Conservation (phyloP, 257 asterid species). For the Gentiana dahurica region DNA sequence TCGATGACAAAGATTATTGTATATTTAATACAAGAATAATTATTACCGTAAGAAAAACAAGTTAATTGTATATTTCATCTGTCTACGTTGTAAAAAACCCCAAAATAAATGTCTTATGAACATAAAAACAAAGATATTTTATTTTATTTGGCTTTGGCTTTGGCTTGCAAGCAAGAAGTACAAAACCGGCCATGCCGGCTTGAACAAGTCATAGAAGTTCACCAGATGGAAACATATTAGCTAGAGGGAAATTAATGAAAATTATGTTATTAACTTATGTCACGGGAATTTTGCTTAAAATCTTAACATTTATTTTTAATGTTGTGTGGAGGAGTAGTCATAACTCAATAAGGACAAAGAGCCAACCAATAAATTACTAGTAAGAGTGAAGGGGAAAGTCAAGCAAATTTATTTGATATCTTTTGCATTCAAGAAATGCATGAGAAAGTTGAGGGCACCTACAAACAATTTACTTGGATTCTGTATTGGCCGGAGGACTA, state of each 20-base stretch:
- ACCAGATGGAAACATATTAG: conserved; percentile 21
- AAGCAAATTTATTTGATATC: not conserved
- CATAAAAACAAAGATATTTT: not conserved
- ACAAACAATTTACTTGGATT: conserved; percentile 2
- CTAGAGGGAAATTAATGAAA: conserved; percentile 1
- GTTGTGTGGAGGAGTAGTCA: conserved; percentile 1
- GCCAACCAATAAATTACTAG: conserved; percentile 5
- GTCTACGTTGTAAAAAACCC: not conserved
- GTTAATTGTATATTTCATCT: no score
- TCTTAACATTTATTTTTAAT: not conserved
- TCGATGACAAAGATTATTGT: no score
- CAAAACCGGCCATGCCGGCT: conserved; percentile 50
- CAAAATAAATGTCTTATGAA: not conserved
- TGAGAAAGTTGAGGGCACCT: conserved; percentile 18
- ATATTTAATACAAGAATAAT: no score
- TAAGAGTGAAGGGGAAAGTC: conserved; percentile 3
- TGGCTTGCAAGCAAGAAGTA: no score
- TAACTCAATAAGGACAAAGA: conserved; percentile 6
- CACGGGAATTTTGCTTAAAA: conserved; percentile 32
- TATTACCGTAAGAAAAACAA: no score
- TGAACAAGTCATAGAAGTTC: not conserved
- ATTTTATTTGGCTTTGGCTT: not conserved
- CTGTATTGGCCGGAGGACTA: no score
- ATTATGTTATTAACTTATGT: conserved; percentile 24
- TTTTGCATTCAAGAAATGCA: conserved; percentile 13